Evolutionary conservation across 2,329 filamentous ascomycete genomes (phyloP), one percentile per base, ranked within the genome.

Genomic region (Sporothrix schenckii): DNA sequence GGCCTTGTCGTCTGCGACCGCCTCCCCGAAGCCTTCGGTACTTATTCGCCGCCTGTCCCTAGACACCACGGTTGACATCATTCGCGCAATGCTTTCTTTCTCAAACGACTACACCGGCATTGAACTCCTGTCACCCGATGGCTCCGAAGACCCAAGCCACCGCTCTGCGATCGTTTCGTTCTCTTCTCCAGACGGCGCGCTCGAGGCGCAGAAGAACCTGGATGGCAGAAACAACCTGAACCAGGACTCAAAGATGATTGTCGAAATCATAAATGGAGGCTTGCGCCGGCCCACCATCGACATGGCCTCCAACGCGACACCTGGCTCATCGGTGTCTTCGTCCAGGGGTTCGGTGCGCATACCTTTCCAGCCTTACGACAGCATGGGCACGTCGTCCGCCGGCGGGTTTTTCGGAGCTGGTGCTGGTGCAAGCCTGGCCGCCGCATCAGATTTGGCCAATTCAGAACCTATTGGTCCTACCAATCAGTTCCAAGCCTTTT

Each of bases 321-420:
- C 78, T 0, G 75, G 80, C 3, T 81, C 82, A 9, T 80, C 80
- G 4, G 78, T 81, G 4, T 80, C 84, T 6, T 84, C 84, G 2
- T 82, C 82, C 21, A 81, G 81, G 65, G 81, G 81, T 66, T 80
- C 81, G 19, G 79, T 81, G 50, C 84, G 86, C 69, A 91, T 87
- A 78, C 88, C 87, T 74, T 92, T 91, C 75, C 86, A 89, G 72
- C 81, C 85, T 6, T 80, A 87, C 71, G 88, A 91, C 69, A 11
- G 13, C 13, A 5, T 50, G 9, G 76, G 83, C 89, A 66, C 87
- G 89, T 34, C 88, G 88, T 19, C 68, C 9, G 3, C 83, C 86
- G 71, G 88, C 84, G 72, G 82, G 82, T 54, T 27, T 11, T 80
- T 83, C 67, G 84, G 85, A 75, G 82, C 83, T 74, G 39, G 30